Evolutionary conservation across 2,329 filamentous ascomycete genomes (phyloP), one percentile per base, ranked within the genome.

Genomic region (Sclerotinia trifoliorum): DNA sequence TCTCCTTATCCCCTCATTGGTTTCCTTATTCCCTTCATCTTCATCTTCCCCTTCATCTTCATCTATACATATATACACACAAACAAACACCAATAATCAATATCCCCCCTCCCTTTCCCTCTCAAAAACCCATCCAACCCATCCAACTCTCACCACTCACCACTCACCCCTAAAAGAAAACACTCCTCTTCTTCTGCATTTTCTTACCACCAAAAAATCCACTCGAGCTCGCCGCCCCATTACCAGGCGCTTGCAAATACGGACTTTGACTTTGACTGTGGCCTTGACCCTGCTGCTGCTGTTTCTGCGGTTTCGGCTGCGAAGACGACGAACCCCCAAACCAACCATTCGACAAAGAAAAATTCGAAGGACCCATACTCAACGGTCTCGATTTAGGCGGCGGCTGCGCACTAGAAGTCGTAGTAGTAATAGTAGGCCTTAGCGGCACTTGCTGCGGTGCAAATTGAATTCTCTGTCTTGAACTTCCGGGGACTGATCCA

Each of bases 191-290:
- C 71, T 77, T 77, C 65, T 74, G 68, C 58, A 77, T 52, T 63
- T 77, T 78, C 68, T 74, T 76, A 13, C 78, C 74, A 52, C 68
- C 76, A 77, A 74, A 74, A 77, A 83, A 84, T 61, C 78, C 81
- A 71, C 79, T 84, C 71, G 79, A 81, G 63, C 78, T 84, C 54
- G 78, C 78, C 52, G 80, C 70, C 77, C 61, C 71, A 62, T 68
- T 68, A 5, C 72, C 72, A 21, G 73, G 73, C 6, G 75, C 54
- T 52, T 76, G 75, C 35, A 77, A 66, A 73, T 77, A 77, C 7
- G 66, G 66, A 56, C 60, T 64, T 49, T 42, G 54, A 0, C 32
- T n/a, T 2, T 35, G 35, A 5, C 35, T 7, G 6, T 35, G 35
- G 1, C 35, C 35, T 7, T 35, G 35, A 10, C 7, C 7, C 32